Base-by-base conservation (phyloP, 768 basidiomycete genomes). In the Nidularia pulvinata region DNA sequence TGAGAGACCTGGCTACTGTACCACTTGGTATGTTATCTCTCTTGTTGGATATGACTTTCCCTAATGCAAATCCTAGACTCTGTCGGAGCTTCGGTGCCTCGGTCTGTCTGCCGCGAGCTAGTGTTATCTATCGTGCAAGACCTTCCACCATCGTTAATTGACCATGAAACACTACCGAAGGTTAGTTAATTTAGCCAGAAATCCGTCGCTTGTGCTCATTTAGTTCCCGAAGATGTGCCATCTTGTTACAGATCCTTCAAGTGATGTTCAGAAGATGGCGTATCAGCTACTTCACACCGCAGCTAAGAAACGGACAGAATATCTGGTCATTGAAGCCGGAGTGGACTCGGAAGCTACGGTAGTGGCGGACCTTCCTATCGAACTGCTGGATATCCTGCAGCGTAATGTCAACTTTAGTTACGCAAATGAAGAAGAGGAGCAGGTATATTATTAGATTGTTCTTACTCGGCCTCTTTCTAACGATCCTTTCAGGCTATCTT, bases 271-370 rank as follows among this genome's bases (percentile, higher is more conserved):
- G 63, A 84, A 83, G 63, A 85, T 88, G 72, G 83, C 89, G 0
- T 94, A 95, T 64, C 76, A 80, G 44, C 75, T 97, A 2, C 76
- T 96, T 25, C 80, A 77, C 35, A 75, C 75, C 45, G 88, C 91
- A 9, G 86, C 93, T 16, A 74, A 75, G 58, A 88, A 84, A 62
- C 79, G 84, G 35, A 96, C 95, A 0, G 89, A 95, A 52, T 71
- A 90, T 54, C 76, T 95, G 43, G 93, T 97, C 30, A 83, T 98
- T 36, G 93, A 98, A 62, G 87, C 88, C 2, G 91, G 86, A 6
- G 88, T 93, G 11, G 90, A 93, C 46, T 78, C 81, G 0, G 88
- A 91, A 49, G 80, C 73, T 2, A 62, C 63, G 1, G 63, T 82
- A 34, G 76, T 77, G 45, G 72, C 81, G 19, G 74, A 80, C 22